Percentiles rank a stretch among this genome's conserved stretches.
These are phyloP conservation scores for Effrenium voratum DNA, from an alignment of 73 alveolate species.

Conservation along the genomic window DNA sequence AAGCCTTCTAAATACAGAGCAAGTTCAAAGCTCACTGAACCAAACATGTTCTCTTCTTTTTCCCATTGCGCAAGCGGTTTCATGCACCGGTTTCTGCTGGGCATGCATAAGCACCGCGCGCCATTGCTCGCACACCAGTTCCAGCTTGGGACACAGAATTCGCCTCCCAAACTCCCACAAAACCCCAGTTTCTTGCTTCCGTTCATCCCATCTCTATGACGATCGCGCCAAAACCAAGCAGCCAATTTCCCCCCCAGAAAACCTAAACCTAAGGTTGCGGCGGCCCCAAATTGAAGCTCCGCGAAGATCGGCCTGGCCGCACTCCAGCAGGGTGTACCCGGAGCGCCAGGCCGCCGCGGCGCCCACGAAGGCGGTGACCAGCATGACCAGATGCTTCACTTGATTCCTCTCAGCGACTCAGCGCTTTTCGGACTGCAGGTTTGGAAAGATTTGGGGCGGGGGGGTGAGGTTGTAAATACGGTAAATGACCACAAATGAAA, in stretches of 20 bases:
- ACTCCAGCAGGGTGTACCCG: conserved; percentile 26
- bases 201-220: background rate
- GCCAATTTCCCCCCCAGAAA: background rate
- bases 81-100: background rate
- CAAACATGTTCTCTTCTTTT: background rate
- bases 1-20: background rate
- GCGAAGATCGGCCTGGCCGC: background rate
- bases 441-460: background rate
- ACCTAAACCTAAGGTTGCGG: background rate
- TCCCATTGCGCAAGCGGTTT: background rate
- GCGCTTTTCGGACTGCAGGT: background rate
- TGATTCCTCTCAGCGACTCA: background rate
- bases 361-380: conserved; percentile 61
- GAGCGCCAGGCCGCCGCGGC: conserved; percentile 82
- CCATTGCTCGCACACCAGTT: background rate
- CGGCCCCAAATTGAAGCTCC: background rate
- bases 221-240: background rate
- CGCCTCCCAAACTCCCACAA: background rate
- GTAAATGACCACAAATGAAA: background rate
- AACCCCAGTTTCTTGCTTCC: background rate
- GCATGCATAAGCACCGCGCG: background rate
- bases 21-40: background rate
- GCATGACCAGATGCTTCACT: conserved; percentile 79
- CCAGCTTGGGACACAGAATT: background rate
- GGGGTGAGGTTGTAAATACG: background rate